Conservation (phyloP, 2,329 filamentous ascomycete species). For the Tolypocladium cylindrosporum region DNA sequence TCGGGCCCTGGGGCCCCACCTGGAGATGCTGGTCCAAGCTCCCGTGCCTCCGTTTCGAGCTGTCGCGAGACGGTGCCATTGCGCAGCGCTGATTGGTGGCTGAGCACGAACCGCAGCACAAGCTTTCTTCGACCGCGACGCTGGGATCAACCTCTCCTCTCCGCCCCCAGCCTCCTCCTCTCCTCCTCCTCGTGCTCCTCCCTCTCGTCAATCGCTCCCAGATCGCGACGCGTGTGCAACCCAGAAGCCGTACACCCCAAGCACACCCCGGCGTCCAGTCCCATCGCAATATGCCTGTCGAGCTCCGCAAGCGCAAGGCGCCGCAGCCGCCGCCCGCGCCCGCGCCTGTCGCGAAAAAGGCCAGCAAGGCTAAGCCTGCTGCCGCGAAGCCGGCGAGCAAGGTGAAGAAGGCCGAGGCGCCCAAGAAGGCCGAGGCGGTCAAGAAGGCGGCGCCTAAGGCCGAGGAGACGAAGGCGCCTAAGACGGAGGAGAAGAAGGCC, state of each 20-base stretch:
- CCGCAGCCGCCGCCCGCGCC: conserved; percentile 35
- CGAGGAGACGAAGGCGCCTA: conserved; percentile 12
- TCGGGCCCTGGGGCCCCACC: not conserved
- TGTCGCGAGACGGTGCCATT: not conserved
- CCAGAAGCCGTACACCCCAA: not conserved
- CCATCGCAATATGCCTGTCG: conserved; percentile 44
- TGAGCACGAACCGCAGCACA: not conserved
- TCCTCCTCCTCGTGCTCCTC: not conserved
- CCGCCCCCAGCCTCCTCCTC: not conserved
- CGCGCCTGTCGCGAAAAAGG: conserved; percentile 33
- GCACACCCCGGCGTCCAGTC: not conserved
- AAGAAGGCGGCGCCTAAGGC: conserved; percentile 14
- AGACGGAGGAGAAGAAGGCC: conserved; percentile 15
- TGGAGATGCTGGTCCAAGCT: not conserved
- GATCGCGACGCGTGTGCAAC: not conserved
- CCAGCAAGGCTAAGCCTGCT: conserved; percentile 23
- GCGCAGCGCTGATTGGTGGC: not conserved
- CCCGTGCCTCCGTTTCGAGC: not conserved
- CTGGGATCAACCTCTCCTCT: not conserved
- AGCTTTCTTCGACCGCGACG: not conserved
- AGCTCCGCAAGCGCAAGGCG: conserved; percentile 53
- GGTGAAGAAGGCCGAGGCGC: conserved; percentile 14
- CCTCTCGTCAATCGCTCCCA: not conserved
- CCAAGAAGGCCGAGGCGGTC: conserved; percentile 13
- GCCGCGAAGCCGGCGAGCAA: conserved; percentile 27